These are phyloP conservation scores for Endocalyx cinctus DNA, from an alignment of 2,329 filamentous ascomycete species.

Conservation along the genomic window DNA sequence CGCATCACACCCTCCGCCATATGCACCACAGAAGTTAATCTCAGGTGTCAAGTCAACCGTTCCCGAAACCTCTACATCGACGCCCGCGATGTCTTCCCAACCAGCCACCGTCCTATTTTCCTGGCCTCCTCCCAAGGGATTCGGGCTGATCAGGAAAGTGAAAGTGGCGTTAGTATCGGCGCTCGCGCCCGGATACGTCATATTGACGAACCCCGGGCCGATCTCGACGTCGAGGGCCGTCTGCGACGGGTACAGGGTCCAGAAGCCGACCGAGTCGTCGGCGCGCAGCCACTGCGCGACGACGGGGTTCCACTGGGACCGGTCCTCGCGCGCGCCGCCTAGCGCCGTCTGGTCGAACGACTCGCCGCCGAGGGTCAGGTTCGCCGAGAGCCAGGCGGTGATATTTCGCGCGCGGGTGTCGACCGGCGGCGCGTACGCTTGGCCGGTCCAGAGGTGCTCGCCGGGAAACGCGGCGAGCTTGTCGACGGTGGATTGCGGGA, in stretches of 20 bases:
- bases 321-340: slow-evolving; percentile 49
- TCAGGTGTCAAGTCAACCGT: slow-evolving; percentile 36
- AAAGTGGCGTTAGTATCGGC: slow-evolving; percentile 47
- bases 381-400: slow-evolving; percentile 51
- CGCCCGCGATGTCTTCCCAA: slow-evolving; percentile 45
- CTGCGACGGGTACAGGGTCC: slow-evolving; percentile 35
- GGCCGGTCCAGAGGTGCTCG: slow-evolving; percentile 47
- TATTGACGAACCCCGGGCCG: slow-evolving; percentile 35
- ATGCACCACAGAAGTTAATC: slow-evolving; percentile 38
- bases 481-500: slow-evolving; percentile 23
- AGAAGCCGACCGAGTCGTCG: slow-evolving; percentile 28
- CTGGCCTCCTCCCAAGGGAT: too few relatives aligned
- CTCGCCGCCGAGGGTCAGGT: slow-evolving; percentile 56
- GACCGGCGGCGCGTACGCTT: slow-evolving; percentile 54
- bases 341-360: slow-evolving; percentile 52
- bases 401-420: slow-evolving; percentile 55
- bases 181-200: slow-evolving; percentile 52
- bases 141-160: slow-evolving; percentile 37
- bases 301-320: slow-evolving; percentile 52
- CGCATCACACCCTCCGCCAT: slow-evolving; percentile 27
- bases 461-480: neutral
- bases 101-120: slow-evolving; percentile 39
- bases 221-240: slow-evolving; percentile 36
- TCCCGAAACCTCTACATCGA: slow-evolving; percentile 40
- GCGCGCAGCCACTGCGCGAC: slow-evolving; percentile 54